Evolutionary conservation across 441 rosid species (phyloP).

Genomic region (Cnidoscolus chayamansa): DNA sequence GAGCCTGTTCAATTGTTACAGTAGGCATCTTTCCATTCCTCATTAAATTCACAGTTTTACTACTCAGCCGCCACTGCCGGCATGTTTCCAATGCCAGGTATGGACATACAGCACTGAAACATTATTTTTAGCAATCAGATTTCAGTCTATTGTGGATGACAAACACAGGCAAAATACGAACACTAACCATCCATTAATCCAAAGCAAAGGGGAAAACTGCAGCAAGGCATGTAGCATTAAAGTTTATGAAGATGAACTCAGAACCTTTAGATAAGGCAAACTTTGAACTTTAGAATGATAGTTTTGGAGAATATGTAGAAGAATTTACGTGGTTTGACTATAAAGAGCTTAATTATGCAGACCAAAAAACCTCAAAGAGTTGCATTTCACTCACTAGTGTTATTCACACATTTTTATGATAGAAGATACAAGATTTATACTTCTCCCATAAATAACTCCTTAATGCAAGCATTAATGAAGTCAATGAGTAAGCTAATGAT

Average conservation of each 20-base stretch:
- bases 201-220: neutral
- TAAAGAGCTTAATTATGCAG: no score
- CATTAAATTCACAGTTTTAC: constrained; percentile 89
- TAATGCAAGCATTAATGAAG: no score
- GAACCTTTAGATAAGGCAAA: neutral
- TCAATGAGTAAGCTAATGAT: no score
- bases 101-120: constrained; percentile 88
- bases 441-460: no score
- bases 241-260: neutral
- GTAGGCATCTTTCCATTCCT: constrained; percentile 97
- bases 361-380: no score
- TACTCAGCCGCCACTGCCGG: constrained; percentile 98
- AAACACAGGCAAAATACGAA: constrained; percentile 7
- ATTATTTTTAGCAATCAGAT: constrained; percentile 23
- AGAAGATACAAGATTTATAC: no score
- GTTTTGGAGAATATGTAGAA: no score
- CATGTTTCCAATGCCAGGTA: constrained; percentile 95
- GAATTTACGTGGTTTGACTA: no score
- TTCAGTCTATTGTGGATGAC: constrained; percentile 13
- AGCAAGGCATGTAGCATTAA: neutral
- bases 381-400: no score
- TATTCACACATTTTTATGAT: no score
- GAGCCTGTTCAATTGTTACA: constrained; percentile 98
- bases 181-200: neutral
- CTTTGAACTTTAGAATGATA: neutral